Percentiles rank a stretch among this genome's conserved stretches.
phyloP scores from a whole-genome alignment of 371 early-diverging fungal species.

The Rhizopus sp. region DNA sequence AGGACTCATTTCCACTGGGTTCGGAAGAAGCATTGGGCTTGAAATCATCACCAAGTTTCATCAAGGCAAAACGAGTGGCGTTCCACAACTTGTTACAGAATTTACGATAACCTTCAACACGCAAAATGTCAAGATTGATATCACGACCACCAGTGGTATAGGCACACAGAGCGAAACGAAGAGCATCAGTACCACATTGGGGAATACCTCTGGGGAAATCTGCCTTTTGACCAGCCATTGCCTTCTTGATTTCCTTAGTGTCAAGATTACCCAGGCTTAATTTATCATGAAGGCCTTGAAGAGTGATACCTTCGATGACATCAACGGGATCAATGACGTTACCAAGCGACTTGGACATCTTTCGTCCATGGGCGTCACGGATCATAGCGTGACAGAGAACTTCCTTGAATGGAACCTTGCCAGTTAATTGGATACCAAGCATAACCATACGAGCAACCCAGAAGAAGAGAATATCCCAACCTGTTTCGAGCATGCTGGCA shows the following conservation, averaged over 20 bases:
- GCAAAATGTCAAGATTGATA: slow-evolving; percentile 96
- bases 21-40: slow-evolving; percentile 63
- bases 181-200: slow-evolving; percentile 99
- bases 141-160: slow-evolving; percentile 93
- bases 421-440: slow-evolving; percentile 96
- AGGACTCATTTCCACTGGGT: slow-evolving; percentile 80
- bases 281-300: slow-evolving; percentile 78
- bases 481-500: slow-evolving; percentile 95
- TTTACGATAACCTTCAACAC: slow-evolving; percentile 98
- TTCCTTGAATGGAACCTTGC: slow-evolving; percentile 93
- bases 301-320: slow-evolving; percentile 94
- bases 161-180: slow-evolving; percentile 96
- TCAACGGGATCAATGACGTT: slow-evolving; percentile 99
- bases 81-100: slow-evolving; percentile 99
- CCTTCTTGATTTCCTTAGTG: slow-evolving; percentile 89
- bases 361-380: slow-evolving; percentile 99
- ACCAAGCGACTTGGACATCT: slow-evolving; percentile 99
- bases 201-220: slow-evolving; percentile 99
- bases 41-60: slow-evolving; percentile 88
- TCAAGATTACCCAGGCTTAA: slow-evolving; percentile 91
- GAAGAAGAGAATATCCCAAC: slow-evolving; percentile 99
- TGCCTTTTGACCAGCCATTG: slow-evolving; percentile 83
- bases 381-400: slow-evolving; percentile 99
- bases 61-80: slow-evolving; percentile 92
- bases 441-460: slow-evolving; percentile 99